Evolutionary conservation across 495 filamentous ascomycete species (phyloP), one percentile per base, ranked within the genome.

Genomic region (Tricharina praecox): DNA sequence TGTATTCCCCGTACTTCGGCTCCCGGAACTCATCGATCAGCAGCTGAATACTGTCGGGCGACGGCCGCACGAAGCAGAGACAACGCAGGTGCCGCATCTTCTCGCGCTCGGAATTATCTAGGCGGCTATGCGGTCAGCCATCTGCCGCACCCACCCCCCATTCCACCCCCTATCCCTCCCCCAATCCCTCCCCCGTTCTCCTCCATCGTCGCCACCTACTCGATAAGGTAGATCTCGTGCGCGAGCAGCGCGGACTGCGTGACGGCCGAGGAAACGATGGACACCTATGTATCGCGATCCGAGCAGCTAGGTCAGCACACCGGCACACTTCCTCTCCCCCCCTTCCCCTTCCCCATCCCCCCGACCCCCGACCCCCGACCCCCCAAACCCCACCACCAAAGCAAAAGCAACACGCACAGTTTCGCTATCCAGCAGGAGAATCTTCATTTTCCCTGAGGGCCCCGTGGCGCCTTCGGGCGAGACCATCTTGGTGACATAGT

Each of bases 51-150:
- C 90, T 87, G 49, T 85, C 82, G 2, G 88, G 73, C 9, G 87
- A 87, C 13, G 90, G 90, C 23, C 92, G 77, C 24, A 96, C 74
- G 60, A 97, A 95, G 61, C 82, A 90, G 9, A 96, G 67, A 64
- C 90, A 97, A 23, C 85, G 78, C 33, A 97, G 69, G 67, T 97
- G 90, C 61, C 90, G 80, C 90, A 96, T 96, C 70, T 92, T 93
- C 67, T 97, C 92, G 36, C 90, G 76, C 50, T 82, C 78, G 43
- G 70, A 66, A 60, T 95, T 97, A 60, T 94, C 90, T 35, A 97
- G 65, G 45, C 92, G 85, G 64, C 70, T 74, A 49, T 53, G 45
- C 48, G 5, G 28, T 46, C 43, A 46, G 43, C 28, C 2, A 4
- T 10, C 19, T 2, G 8, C n/a, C 11, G 23, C 21, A 44, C 13